These are phyloP conservation scores for Chaetoceros tenuissimus DNA, from an alignment of 108 stramenopile species.

Conservation along the genomic window DNA sequence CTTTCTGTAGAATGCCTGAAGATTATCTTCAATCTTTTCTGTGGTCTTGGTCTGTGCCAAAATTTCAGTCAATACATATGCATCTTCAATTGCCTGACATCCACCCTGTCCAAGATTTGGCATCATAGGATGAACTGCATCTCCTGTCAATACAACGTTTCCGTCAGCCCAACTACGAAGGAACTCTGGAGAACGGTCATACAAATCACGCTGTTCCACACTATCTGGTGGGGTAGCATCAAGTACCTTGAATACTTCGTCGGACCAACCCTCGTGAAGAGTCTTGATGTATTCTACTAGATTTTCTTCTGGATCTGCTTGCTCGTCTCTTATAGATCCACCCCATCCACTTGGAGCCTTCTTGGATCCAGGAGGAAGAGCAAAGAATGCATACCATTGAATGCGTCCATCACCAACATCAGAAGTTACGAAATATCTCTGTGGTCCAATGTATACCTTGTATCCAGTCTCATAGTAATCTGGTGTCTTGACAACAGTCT, in stretches of 20 bases:
- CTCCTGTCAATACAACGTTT: slow-evolving; percentile 88
- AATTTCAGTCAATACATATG: slow-evolving; percentile 82
- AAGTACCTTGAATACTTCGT: slow-evolving; percentile 88
- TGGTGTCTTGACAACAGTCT: slow-evolving; percentile 73
- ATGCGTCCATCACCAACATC: slow-evolving; percentile 95
- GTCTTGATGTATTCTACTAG: slow-evolving; percentile 88
- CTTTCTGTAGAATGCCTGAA: slow-evolving; percentile 85
- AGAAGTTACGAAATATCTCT: slow-evolving; percentile 93
- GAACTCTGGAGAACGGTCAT: slow-evolving; percentile 88
- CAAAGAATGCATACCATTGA: slow-evolving; percentile 98
- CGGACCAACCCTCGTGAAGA: slow-evolving; percentile 88
- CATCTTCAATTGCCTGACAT: slow-evolving; percentile 96
- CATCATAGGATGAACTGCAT: slow-evolving; percentile 97
- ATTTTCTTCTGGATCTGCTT: slow-evolving; percentile 70
- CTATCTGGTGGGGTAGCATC: slow-evolving; percentile 84
- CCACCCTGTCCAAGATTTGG: slow-evolving; percentile 96
- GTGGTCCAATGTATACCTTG: slow-evolving; percentile 95
- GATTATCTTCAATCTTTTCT: slow-evolving; percentile 53
- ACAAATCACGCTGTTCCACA: slow-evolving; percentile 95
- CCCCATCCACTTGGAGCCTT: slow-evolving; percentile 83
- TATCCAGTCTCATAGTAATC: slow-evolving; percentile 95
- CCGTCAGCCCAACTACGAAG: slow-evolving; percentile 90
- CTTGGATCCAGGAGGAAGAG: slow-evolving; percentile 93
- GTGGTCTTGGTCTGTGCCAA: slow-evolving; percentile 69
- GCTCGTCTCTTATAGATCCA: slow-evolving; percentile 52